phyloP scores from a whole-genome alignment of 192 early-diverging fungal genomes.

The Diversispora epigaea region DNA sequence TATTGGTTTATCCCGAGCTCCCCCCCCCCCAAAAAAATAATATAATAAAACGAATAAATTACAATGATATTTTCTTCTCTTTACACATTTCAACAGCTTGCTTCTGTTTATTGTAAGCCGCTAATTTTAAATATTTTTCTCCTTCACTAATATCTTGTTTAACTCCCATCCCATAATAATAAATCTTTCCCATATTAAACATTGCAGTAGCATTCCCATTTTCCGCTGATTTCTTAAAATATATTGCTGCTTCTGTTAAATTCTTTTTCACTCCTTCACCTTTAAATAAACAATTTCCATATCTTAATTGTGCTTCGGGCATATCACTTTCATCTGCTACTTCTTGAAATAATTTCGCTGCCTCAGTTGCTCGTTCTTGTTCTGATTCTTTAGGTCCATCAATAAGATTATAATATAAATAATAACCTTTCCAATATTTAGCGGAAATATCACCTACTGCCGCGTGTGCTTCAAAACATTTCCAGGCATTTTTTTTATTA shows the following conservation, averaged over 20 bases:
- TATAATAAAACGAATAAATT: too few species aligned
- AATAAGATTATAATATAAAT: constrained; percentile 9
- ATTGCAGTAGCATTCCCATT: constrained; percentile 24
- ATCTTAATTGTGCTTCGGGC: constrained; percentile 23
- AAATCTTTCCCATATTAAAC: constrained; percentile 31
- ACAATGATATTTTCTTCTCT: constrained; percentile 6
- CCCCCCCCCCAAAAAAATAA: too few species aligned
- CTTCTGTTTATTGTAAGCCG: constrained; percentile 12
- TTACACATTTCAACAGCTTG: constrained; percentile 20
- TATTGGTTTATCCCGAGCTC: too few species aligned
- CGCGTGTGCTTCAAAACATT: background rate
- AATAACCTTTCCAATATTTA: constrained; percentile 15
- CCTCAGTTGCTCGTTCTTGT: constrained; percentile 1
- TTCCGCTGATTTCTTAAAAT: constrained; percentile 24
- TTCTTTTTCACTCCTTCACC: background rate
- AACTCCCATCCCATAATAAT: constrained; percentile 23
- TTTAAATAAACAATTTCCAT: constrained; percentile 26
- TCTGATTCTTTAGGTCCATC: background rate
- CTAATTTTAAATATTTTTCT: constrained; percentile 24
- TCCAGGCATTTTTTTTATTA: background rate
- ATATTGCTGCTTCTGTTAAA: constrained; percentile 10
- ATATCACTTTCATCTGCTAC: constrained; percentile 8
- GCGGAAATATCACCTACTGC: background rate
- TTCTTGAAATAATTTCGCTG: constrained; percentile 13
- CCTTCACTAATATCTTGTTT: constrained; percentile 12